These are phyloP conservation scores for Saccharomyces pastorianus DNA, from an alignment of 1,139 yeast genomes.

Conservation along the genomic window DNA sequence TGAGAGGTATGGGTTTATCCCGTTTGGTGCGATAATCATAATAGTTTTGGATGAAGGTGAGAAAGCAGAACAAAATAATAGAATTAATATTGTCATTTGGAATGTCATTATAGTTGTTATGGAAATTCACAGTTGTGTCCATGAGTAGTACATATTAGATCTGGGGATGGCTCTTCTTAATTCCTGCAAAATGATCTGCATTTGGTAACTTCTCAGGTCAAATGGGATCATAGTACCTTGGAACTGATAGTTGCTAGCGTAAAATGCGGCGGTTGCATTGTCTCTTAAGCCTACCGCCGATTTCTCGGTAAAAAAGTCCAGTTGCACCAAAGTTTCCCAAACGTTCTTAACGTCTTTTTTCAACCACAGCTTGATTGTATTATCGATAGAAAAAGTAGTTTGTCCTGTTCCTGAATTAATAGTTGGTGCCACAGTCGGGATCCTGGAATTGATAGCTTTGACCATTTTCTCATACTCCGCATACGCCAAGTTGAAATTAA, in stretches of 20 bases:
- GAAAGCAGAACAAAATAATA: not conserved
- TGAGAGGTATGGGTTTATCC: no score
- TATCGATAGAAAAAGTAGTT: slow-evolving; percentile 24
- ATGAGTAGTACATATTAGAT: slow-evolving; percentile 28
- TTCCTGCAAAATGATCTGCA: slow-evolving; percentile 28
- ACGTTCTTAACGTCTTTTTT: slow-evolving; percentile 42
- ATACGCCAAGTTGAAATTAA: slow-evolving; percentile 70
- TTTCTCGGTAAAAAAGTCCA: slow-evolving; percentile 28
- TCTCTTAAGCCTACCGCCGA: slow-evolving; percentile 27
- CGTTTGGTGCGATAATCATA: no score
- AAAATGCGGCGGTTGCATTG: slow-evolving; percentile 29
- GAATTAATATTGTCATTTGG: not conserved
- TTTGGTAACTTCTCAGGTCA: slow-evolving; percentile 26
- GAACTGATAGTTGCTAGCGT: slow-evolving; percentile 29
- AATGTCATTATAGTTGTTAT: not conserved
- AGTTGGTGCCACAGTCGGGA: slow-evolving; percentile 35
- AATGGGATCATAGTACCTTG: slow-evolving; percentile 28
- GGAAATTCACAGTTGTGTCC: slow-evolving; percentile 26
- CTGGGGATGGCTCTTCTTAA: slow-evolving; percentile 26
- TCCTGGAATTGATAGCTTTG: slow-evolving; percentile 40
- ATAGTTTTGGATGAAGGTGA: no score
- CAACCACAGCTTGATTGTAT: slow-evolving; percentile 42
- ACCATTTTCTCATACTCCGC: slow-evolving; percentile 61
- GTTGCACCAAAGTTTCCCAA: slow-evolving; percentile 40
- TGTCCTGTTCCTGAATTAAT: slow-evolving; percentile 23